phyloP scores from a whole-genome alignment of 164 flowering plant species.

The Cinnamomum micranthum region DNA sequence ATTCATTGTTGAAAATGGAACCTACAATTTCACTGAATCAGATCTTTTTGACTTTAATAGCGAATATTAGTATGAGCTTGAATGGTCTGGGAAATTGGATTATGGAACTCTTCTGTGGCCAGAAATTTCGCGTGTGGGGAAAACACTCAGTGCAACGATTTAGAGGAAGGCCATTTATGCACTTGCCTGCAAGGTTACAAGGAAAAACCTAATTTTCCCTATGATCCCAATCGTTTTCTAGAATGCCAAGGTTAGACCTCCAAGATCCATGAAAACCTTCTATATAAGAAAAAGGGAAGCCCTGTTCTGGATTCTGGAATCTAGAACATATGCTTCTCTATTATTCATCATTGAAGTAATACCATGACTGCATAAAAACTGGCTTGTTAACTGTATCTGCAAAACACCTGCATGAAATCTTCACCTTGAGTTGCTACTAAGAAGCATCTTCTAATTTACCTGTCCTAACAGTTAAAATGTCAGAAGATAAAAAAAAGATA shows the following conservation, averaged over 20 bases:
- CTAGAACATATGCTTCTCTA: no score
- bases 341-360: no score
- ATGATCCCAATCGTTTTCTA: constrained; percentile 1
- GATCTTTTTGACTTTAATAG: background rate
- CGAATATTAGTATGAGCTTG: constrained; percentile 18
- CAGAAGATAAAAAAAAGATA: no score
- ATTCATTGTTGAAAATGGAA: constrained; percentile 9
- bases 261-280: background rate
- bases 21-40: background rate
- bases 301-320: no score
- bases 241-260: constrained; percentile 8
- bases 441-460: no score
- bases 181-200: constrained; percentile 36
- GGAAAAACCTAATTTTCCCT: constrained; percentile 39
- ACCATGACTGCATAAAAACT: no score
- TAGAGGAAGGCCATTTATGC: constrained; percentile 42
- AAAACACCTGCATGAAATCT: no score
- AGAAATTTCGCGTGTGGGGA: constrained; percentile 15
- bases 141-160: constrained; percentile 24
- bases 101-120: constrained; percentile 17
- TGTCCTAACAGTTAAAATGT: no score
- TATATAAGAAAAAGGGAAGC: no score
- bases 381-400: no score
- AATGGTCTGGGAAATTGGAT: constrained; percentile 35
- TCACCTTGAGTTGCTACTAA: no score